Percentiles rank a stretch among this genome's conserved stretches.
Conservation (phyloP, 1,284 basidiomycete species). For the Ganoderma leucocontextum region DNA sequence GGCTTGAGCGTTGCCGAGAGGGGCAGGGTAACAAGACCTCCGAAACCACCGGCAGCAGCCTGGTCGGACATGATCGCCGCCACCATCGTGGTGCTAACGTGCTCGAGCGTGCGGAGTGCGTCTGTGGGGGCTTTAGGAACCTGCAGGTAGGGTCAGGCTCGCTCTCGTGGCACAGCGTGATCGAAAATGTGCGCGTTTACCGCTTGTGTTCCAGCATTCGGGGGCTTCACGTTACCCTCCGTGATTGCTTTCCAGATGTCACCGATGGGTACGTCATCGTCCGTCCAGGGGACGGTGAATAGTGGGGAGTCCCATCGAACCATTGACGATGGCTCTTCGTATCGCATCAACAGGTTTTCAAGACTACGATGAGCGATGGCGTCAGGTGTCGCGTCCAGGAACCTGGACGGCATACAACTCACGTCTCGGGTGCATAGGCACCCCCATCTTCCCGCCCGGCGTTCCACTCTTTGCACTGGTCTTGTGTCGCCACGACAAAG, state of each 20-base stretch:
- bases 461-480: slow-evolving; percentile 85
- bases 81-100: slow-evolving; percentile 46
- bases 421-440: slow-evolving; percentile 67
- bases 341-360: slow-evolving; percentile 87
- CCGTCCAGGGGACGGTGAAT: slow-evolving; percentile 71
- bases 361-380: slow-evolving; percentile 3
- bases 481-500: slow-evolving; percentile 79
- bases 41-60: slow-evolving; percentile 47
- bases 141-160: slow-evolving; percentile 47
- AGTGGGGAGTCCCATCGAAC: slow-evolving; percentile 95
- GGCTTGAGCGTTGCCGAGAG: slow-evolving; percentile 51
- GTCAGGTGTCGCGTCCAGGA: not conserved
- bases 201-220: slow-evolving; percentile 82
- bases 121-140: slow-evolving; percentile 78
- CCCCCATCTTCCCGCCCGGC: slow-evolving; percentile 32
- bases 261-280: slow-evolving; percentile 72
- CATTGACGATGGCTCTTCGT: slow-evolving; percentile 97
- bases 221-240: slow-evolving; percentile 82
- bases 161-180: not conserved
- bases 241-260: slow-evolving; percentile 87
- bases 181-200: slow-evolving; percentile 53
- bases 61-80: slow-evolving; percentile 55
- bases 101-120: slow-evolving; percentile 82
- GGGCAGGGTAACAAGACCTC: slow-evolving; percentile 62
- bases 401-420: slow-evolving; percentile 39